Base-by-base conservation (phyloP, 345 rosid species). In the Sisymbrium irio region DNA sequence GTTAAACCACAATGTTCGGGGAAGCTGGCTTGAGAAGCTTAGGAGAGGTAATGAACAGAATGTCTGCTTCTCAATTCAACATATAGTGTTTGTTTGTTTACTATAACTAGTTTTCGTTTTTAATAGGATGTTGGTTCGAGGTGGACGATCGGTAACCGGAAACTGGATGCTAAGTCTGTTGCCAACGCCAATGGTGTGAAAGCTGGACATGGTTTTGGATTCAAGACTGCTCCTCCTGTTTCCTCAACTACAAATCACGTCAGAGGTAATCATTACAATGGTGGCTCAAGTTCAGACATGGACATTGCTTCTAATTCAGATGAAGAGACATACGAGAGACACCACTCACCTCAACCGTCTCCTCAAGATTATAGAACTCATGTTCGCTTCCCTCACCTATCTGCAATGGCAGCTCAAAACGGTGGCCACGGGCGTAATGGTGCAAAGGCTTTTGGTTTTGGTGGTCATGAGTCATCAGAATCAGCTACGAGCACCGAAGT, bases 401-500 rank as follows among this genome's bases (percentile, higher is more conserved):
- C 18, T 46, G 15, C 46, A 37, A 70, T 66, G 71, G 59, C 82
- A 49, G 62, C 74, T 51, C 75, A 46, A 36, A 75, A 71, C 54
- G 50, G 75, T 61, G 50, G 75, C 42, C 58, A 58, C 9, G 82
- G 81, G 42, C 25, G 73, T 67, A 67, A 51, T 77, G 80, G 75
- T 72, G 60, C 71, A 0, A 70, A 64, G 79, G 80, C 50, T 18
- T 66, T 42, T 62, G 64, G 35, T 63, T 66, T 37, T 62, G 64
- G 27, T 63, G 84, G 78, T 46, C 85, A 82, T 73, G 86, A 80
- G 53, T 78, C 78, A 7, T 83, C 88, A 15, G 91, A 88, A 80
- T 88, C 93, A 0, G 87, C 87, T 65, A 84, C 84, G 0, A 77
- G 96, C 79, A 82, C 87, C 2, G 89, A 88, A 71, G 84, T 85